Conservation (phyloP, 129 eudicot species). For the Erigeron canadensis region DNA sequence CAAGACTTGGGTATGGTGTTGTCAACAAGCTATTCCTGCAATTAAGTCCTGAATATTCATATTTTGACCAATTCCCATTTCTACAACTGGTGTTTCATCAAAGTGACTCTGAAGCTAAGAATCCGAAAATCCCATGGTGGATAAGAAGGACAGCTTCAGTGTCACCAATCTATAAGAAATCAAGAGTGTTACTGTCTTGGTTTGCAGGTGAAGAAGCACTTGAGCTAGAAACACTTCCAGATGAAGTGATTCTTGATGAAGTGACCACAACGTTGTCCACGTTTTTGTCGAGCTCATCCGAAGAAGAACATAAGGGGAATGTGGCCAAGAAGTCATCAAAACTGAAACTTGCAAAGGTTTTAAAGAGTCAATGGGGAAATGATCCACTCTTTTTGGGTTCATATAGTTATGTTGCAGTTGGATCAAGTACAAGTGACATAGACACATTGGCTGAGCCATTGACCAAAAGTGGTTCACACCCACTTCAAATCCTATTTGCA, state of each 20-base stretch:
- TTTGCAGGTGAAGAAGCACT: constrained; percentile 91
- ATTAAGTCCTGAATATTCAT: constrained; percentile 22
- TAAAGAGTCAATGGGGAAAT: constrained; percentile 80
- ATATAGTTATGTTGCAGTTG: constrained; percentile 81
- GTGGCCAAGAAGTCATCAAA: constrained; percentile 30
- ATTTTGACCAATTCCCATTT: constrained; percentile 46
- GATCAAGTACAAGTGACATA: constrained; percentile 75
- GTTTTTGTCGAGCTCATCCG: constrained; percentile 37
- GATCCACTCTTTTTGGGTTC: constrained; percentile 92
- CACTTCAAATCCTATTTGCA: constrained; percentile 82
- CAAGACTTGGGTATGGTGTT: constrained; percentile 89
- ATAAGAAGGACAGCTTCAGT: constrained; percentile 69
- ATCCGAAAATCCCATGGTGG: constrained; percentile 79
- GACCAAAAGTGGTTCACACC: constrained; percentile 41
- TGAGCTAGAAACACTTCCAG: constrained; percentile 55
- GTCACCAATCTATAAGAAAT: constrained; percentile 61
- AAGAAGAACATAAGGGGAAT: constrained; percentile 41
- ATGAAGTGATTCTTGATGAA: constrained; percentile 61
- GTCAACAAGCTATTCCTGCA: constrained; percentile 86
- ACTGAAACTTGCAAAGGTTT: constrained; percentile 45
- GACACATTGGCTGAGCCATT: constrained; percentile 80
- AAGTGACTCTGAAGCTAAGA: constrained; percentile 44
- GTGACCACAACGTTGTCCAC: constrained; percentile 56
- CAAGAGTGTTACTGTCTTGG: constrained; percentile 74
- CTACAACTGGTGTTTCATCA: constrained; percentile 72